A percentile compares a stretch with the other conserved stretches of the same genome.
Conservation (phyloP, 805 yeast species). For the Starmerella riodocensis region DNA sequence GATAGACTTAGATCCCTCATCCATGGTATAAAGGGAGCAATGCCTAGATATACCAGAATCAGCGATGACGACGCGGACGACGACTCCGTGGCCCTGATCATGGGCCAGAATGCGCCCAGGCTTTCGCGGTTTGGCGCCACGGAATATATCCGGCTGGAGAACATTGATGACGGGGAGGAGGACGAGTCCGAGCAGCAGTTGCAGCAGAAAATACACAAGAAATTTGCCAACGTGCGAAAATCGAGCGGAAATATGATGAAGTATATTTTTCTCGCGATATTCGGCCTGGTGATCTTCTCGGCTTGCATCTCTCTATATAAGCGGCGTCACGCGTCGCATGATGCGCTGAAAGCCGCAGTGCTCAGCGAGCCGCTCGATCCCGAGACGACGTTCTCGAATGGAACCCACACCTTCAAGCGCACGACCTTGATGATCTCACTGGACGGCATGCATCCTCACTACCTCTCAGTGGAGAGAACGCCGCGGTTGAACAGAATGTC, state of each 20-base stretch:
- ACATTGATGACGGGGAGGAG: constrained; percentile 18
- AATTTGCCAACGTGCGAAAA: not conserved
- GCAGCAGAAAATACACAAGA: constrained; percentile 1
- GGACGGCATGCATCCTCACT: constrained; percentile 88
- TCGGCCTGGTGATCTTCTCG: constrained; percentile 7
- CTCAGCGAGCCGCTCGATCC: constrained; percentile 10
- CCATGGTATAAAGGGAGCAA: too few relatives aligned
- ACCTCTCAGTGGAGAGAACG: constrained; percentile 49
- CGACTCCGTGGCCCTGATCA: constrained; percentile 19
- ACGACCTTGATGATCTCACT: constrained; percentile 69
- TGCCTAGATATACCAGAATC: constrained; percentile 9
- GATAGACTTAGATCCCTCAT: too few relatives aligned
- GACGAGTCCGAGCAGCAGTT: not conserved
- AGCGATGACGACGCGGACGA: constrained; percentile 16
- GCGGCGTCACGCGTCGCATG: not conserved
- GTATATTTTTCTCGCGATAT: constrained; percentile 5
- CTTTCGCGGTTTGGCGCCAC: constrained; percentile 10
- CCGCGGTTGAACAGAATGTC: constrained; percentile 56
- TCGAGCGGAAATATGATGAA: constrained; percentile 5
- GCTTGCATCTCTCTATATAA: constrained; percentile 2
- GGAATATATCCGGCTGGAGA: constrained; percentile 19
- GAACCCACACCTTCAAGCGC: constrained; percentile 59
- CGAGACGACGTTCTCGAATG: constrained; percentile 32
- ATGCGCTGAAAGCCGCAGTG: not conserved
- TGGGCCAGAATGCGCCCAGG: constrained; percentile 15